phyloP scores from a whole-genome alignment of 331 rosid species.

The Ulmus americana region DNA sequence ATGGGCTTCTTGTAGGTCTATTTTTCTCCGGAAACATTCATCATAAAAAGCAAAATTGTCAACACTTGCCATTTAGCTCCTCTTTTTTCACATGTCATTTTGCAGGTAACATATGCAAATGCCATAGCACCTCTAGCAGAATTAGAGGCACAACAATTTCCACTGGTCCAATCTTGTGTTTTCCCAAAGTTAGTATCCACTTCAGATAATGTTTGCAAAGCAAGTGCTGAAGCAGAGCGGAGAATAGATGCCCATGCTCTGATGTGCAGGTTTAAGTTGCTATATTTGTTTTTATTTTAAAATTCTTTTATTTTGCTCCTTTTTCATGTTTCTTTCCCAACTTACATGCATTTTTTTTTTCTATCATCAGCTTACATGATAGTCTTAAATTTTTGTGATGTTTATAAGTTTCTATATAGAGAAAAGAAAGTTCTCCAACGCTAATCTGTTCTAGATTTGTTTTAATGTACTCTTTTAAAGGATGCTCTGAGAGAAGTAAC shows the following conservation, averaged over 20 bases:
- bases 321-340: background rate
- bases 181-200: constrained; percentile 70
- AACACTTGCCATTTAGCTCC: constrained; percentile 7
- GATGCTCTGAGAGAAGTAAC: background rate
- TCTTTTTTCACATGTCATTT: constrained; percentile 16
- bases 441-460: no score
- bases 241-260: constrained; percentile 71
- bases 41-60: background rate
- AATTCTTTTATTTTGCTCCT: constrained; percentile 5
- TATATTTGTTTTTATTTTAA: background rate
- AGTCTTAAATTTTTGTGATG: no score
- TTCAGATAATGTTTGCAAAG: constrained; percentile 63
- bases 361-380: no score
- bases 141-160: constrained; percentile 68
- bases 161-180: constrained; percentile 73
- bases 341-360: no score
- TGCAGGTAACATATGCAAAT: constrained; percentile 68
- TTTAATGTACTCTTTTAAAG: background rate
- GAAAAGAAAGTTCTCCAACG: no score
- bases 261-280: constrained; percentile 55
- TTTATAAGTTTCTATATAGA: no score
- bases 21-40: background rate
- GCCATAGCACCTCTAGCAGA: constrained; percentile 75
- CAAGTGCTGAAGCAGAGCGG: constrained; percentile 86
- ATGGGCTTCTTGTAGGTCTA: background rate